phyloP scores from a whole-genome alignment of 352 stramenopile genomes.

The Globisporangium apiculatum region DNA sequence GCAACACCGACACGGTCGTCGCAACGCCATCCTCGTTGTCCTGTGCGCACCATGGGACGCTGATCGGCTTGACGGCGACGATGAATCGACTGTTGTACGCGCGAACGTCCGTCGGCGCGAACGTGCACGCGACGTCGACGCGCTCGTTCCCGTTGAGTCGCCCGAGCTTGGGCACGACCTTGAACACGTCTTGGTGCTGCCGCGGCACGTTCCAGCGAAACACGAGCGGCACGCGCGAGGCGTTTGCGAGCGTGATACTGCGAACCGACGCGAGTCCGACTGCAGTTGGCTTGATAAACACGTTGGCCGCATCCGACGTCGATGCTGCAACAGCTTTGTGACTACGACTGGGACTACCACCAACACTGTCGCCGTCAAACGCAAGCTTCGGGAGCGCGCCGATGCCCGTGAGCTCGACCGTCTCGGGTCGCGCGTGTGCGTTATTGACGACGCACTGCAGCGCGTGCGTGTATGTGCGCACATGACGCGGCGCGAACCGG shows the following conservation, averaged over 20 bases:
- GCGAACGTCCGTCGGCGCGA: conserved; percentile 68
- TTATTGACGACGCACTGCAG: conserved; percentile 78
- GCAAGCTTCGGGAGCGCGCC: conserved; percentile 47
- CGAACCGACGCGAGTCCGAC: conserved; percentile 60
- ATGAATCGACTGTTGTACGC: conserved; percentile 70
- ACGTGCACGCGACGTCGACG: conserved; percentile 51
- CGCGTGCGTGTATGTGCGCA: conserved; percentile 38
- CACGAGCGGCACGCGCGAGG: conserved; percentile 80
- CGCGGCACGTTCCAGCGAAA: conserved; percentile 71
- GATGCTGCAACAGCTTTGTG: conserved; percentile 4
- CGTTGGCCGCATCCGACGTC: conserved; percentile 19
- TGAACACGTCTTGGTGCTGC: conserved; percentile 53
- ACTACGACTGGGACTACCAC: conserved; percentile 3
- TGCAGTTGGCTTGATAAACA: conserved; percentile 84
- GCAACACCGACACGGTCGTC: conserved; percentile 32
- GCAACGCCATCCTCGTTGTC: conserved; percentile 3
- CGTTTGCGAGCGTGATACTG: conserved; percentile 60
- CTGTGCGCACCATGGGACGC: conserved; percentile 26
- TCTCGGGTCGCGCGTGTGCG: conserved; percentile 30
- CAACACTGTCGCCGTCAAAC: conserved; percentile 20
- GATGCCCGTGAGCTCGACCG: conserved; percentile 48
- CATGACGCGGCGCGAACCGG: conserved; percentile 50
- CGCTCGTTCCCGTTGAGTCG: conserved; percentile 81
- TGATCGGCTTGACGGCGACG: conserved; percentile 66
- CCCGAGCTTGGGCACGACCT: conserved; percentile 58